phyloP scores from a whole-genome alignment of 2,329 filamentous ascomycete genomes.

The Trichoderma sp. region DNA sequence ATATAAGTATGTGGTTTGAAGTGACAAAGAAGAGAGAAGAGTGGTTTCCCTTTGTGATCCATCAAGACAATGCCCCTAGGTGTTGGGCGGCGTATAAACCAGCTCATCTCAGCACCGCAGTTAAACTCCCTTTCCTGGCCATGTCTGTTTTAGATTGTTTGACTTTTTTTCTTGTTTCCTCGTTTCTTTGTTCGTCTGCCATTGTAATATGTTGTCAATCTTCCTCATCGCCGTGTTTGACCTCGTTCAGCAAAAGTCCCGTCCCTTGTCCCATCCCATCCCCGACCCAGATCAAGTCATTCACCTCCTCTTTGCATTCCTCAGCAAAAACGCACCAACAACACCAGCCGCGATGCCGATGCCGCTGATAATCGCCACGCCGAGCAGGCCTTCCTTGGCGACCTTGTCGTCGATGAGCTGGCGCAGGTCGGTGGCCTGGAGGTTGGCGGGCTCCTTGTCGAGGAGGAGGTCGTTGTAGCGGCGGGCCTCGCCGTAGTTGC shows the following conservation, averaged over 20 bases:
- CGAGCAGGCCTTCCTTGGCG: constrained; percentile 88
- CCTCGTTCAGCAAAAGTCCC: no score
- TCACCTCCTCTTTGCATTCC: constrained; percentile 66
- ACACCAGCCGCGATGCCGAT: constrained; percentile 92
- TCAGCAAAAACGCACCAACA: constrained; percentile 83
- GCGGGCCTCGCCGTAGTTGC: constrained; percentile 93
- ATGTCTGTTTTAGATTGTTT: no score
- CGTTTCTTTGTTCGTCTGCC: background rate
- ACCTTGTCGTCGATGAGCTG: constrained; percentile 94
- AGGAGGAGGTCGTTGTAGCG: constrained; percentile 92
- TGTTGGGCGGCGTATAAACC: background rate
- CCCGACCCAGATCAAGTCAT: background rate
- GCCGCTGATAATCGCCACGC: constrained; percentile 91
- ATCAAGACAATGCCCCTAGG: background rate
- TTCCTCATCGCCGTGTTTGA: no score
- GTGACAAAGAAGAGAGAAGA: background rate
- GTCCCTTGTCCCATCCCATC: no score
- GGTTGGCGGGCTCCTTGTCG: constrained; percentile 86
- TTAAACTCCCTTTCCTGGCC: background rate
- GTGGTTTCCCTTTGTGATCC: background rate
- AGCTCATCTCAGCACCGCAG: background rate
- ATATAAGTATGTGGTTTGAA: background rate
- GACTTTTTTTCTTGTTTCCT: no score
- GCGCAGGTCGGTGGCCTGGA: constrained; percentile 86
- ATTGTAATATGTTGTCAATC: background rate